phyloP scores from a whole-genome alignment of 371 early-diverging fungal genomes.

The Catenaria anguillulae region DNA sequence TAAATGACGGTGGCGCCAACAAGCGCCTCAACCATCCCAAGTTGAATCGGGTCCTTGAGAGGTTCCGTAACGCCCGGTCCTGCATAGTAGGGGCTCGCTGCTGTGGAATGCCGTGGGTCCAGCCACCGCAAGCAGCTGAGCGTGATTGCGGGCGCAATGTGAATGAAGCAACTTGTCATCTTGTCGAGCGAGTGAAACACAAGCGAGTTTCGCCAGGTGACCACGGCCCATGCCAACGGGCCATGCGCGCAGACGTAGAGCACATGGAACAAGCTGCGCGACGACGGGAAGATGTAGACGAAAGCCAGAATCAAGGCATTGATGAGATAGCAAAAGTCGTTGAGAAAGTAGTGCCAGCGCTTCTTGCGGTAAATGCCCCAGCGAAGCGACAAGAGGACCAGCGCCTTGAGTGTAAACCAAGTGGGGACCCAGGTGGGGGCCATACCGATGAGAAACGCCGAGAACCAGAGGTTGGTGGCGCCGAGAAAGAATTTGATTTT shows the following conservation, averaged over 20 bases:
- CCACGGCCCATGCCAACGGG: slow-evolving; percentile 53
- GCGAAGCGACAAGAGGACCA: slow-evolving; percentile 32
- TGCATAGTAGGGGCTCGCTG: slow-evolving; percentile 9
- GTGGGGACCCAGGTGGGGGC: slow-evolving; percentile 41
- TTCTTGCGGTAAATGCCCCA: slow-evolving; percentile 40
- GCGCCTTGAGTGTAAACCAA: slow-evolving; percentile 35
- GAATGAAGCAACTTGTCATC: slow-evolving; percentile 53
- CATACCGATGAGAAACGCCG: slow-evolving; percentile 37
- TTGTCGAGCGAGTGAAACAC: slow-evolving; percentile 59
- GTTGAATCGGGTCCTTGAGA: slow-evolving; percentile 19
- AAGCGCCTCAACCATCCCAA: slow-evolving; percentile 26
- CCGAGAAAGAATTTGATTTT: slow-evolving; percentile 56
- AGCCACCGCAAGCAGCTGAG: slow-evolving; percentile 48
- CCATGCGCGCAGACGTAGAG: slow-evolving; percentile 45
- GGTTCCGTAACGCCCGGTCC: too few species aligned
- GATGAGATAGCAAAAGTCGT: slow-evolving; percentile 17
- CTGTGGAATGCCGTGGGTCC: slow-evolving; percentile 21
- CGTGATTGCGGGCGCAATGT: slow-evolving; percentile 48
- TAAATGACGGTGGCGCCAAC: slow-evolving; percentile 37
- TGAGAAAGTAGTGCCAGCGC: slow-evolving; percentile 47
- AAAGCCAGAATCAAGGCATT: slow-evolving; percentile 39
- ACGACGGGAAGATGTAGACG: slow-evolving; percentile 33
- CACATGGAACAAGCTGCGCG: slow-evolving; percentile 30
- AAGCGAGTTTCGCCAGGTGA: slow-evolving; percentile 32
- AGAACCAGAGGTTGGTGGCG: slow-evolving; percentile 48